Base-by-base conservation (phyloP, 2,329 filamentous ascomycete genomes). In the Nemania sp. region DNA sequence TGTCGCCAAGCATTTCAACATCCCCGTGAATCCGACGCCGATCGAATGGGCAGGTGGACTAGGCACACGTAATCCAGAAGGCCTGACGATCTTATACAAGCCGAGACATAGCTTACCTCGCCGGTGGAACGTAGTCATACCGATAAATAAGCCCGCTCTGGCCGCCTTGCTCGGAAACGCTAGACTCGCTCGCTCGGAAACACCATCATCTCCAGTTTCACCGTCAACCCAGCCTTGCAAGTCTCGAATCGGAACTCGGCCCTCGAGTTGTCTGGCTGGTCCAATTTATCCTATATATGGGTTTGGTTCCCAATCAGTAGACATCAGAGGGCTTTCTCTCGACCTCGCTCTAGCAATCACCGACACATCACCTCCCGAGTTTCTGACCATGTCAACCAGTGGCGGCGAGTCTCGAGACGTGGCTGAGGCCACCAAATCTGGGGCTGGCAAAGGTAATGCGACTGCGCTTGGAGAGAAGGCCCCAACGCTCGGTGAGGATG, bases 361-460 rank as follows among this genome's bases (percentile, higher is more conserved):
- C 15, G 9, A 13, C 5, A n/a, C 13, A 12, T 13, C 35, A 11
- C 35, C 32, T 39, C 51, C 7, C 25, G 25, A 29, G 25, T 29
- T 29, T 29, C 25, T 29, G 25, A 49, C 35, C 52, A 72, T 72
- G 70, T 60, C 68, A 34, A 51, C 63, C 45, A 62, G 61, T 48
- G 59, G 55, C 45, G 60, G 47, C 11, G 54, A 63, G 18, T 35
- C 59, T 21, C n/a, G 49, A 55, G 63, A 68, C 2, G 29, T 40
- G n/a, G 65, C 59, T 48, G 66, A 66, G 43, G 54, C 64, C 32
- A 35, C 64, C 10, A 54, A 29, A 29, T 64, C 59, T 48, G 66
- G 65, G 43, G 54, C 64, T 25, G 39, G 63, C 10, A 52, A 56
- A 18, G 61, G 57, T 25, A 50, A 51, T 42, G 37, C 55, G 20